These are phyloP conservation scores for Leishmania guyanensis DNA, from an alignment of 208 protist genomes.

Conservation along the genomic window DNA sequence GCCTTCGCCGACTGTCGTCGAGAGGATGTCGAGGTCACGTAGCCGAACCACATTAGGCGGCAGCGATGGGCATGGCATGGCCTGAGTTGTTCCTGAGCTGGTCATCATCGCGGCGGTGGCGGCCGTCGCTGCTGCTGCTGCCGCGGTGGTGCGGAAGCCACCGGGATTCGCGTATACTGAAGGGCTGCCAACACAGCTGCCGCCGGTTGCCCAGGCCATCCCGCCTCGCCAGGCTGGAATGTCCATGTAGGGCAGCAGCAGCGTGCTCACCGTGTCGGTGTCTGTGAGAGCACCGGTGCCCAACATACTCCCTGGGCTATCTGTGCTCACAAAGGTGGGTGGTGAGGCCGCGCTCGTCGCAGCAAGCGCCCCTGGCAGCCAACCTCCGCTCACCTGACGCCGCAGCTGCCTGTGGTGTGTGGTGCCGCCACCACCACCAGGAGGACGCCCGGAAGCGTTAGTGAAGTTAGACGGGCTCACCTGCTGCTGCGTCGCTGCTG, in stretches of 20 bases:
- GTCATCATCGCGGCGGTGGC: neutral
- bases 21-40: conserved; percentile 52
- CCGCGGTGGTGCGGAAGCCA: conserved; percentile 1
- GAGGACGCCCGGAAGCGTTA: neutral
- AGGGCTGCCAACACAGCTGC: conserved; percentile 16
- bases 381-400: conserved; percentile 13
- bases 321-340: neutral
- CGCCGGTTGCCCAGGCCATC: conserved; percentile 4
- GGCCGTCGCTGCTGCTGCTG: conserved; percentile 2
- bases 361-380: neutral
- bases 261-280: conserved; percentile 24
- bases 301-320: conserved; percentile 17
- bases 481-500: conserved; percentile 2
- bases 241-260: conserved; percentile 48
- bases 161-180: conserved; percentile 2
- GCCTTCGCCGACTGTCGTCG: conserved; percentile 54
- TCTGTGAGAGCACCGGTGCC: conserved; percentile 6
- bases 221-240: conserved; percentile 26
- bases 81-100: neutral
- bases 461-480: neutral
- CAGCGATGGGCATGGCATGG: conserved; percentile 7
- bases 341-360: conserved; percentile 8
- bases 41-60: conserved; percentile 61
- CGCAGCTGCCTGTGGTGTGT: conserved; percentile 17
- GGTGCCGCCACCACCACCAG: conserved; percentile 6